Percentiles rank a stretch among this genome's conserved stretches.
These are phyloP conservation scores for Komagataella kurtzmanii DNA, from an alignment of 805 yeast species.

Conservation along the genomic window DNA sequence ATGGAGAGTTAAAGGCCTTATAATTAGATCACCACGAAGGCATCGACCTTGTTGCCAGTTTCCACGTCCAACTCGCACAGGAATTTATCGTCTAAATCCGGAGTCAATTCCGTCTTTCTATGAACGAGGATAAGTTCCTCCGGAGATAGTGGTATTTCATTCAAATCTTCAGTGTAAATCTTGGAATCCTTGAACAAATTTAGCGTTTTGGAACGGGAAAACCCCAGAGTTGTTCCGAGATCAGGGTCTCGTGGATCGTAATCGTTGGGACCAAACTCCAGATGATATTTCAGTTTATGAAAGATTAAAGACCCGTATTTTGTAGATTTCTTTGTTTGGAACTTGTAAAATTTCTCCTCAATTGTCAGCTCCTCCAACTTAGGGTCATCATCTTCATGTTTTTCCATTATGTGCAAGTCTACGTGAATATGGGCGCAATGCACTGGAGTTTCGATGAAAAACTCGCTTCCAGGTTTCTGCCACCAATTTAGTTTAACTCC, in stretches of 20 bases:
- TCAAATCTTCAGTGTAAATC: slow-evolving; percentile 13
- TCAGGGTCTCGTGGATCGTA: slow-evolving; percentile 52
- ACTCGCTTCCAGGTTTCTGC: slow-evolving; percentile 28
- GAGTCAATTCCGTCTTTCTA: slow-evolving; percentile 14
- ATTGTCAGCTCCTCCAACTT: background rate
- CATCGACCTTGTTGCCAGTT: slow-evolving; percentile 33
- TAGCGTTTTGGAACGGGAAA: slow-evolving; percentile 44
- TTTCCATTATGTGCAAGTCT: slow-evolving; percentile 26
- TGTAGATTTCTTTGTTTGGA: slow-evolving; percentile 2
- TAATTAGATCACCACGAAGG: slow-evolving; percentile 8
- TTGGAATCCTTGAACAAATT: slow-evolving; percentile 35
- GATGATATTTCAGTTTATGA: slow-evolving; percentile 40
- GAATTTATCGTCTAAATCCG: slow-evolving; percentile 26
- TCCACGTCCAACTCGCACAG: slow-evolving; percentile 37
- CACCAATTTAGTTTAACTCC: slow-evolving; percentile 13
- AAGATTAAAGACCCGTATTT: slow-evolving; percentile 9
- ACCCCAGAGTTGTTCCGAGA: slow-evolving; percentile 53
- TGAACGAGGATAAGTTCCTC: slow-evolving; percentile 23
- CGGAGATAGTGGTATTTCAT: slow-evolving; percentile 5
- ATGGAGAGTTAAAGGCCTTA: background rate
- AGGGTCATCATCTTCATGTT: slow-evolving; percentile 5
- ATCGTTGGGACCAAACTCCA: slow-evolving; percentile 77
- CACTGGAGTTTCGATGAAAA: slow-evolving; percentile 58
- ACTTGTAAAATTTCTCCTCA: background rate
- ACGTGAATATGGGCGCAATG: slow-evolving; percentile 69